These are phyloP conservation scores for Panicum miliaceum DNA, from an alignment of 176 grass and related monocot species.

Conservation along the genomic window DNA sequence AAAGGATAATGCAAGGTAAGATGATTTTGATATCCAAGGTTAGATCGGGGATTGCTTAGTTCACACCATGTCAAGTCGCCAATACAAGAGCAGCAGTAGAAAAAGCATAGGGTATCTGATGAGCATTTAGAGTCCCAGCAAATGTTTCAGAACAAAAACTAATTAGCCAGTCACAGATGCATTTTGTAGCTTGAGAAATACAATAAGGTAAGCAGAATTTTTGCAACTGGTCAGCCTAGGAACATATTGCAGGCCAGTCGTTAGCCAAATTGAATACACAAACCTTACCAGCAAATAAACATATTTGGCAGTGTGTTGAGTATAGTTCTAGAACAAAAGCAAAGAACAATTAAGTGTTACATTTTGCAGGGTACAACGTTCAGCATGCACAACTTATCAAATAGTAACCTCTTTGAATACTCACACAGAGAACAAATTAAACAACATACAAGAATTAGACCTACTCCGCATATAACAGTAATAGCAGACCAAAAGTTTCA, in stretches of 20 bases:
- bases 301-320: not conserved
- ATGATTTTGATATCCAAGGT: not conserved
- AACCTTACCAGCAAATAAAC: not conserved
- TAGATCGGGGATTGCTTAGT: not conserved
- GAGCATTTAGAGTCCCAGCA: not conserved
- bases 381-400: constrained; percentile 10
- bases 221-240: not conserved
- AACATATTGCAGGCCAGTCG: too few relatives aligned
- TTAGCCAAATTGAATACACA: not conserved
- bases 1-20: not conserved
- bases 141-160: constrained; percentile 1
- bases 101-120: not conserved
- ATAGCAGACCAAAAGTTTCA: not conserved
- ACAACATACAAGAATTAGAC: not conserved
- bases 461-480: not conserved
- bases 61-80: not conserved
- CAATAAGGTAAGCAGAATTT: not conserved
- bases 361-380: constrained; percentile 3
- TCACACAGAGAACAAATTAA: not conserved
- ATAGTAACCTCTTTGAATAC: not conserved
- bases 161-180: not conserved
- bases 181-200: constrained; percentile 8
- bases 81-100: not conserved
- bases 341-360: not conserved
- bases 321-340: constrained; percentile 4